These are phyloP conservation scores for Athelia sp. DNA, from an alignment of 1,284 basidiomycete species.

Conservation along the genomic window DNA sequence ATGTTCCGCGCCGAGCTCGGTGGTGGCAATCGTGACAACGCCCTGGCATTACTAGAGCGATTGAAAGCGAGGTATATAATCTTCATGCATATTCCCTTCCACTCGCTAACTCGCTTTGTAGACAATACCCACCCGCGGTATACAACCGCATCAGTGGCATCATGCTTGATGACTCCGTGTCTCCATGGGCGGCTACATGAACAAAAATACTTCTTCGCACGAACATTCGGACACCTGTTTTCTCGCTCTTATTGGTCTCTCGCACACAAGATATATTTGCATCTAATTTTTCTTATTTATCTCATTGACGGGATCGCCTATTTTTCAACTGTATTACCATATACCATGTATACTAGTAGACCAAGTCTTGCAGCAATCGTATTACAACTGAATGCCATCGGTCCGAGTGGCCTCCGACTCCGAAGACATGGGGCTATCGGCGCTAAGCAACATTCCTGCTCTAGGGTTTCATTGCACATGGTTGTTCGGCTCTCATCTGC, in stretches of 20 bases:
- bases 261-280: too few species aligned
- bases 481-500: too few species aligned
- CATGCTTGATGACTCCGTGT: slow-evolving; percentile 47
- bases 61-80: slow-evolving; percentile 65
- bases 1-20: slow-evolving; percentile 94
- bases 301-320: too few species aligned
- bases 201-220: neutral
- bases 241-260: neutral
- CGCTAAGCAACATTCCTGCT: too few species aligned
- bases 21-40: slow-evolving; percentile 68
- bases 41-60: slow-evolving; percentile 68
- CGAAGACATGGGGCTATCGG: too few species aligned
- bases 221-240: neutral
- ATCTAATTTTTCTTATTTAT: too few species aligned
- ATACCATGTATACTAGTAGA: too few species aligned
- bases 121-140: slow-evolving; percentile 71
- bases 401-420: too few species aligned
- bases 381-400: too few species aligned
- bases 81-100: neutral
- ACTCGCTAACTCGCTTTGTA: slow-evolving; percentile 18
- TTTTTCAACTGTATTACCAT: too few species aligned
- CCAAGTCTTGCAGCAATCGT: too few species aligned
- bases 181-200: neutral
- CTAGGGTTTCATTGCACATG: too few species aligned
- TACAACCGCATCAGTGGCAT: slow-evolving; percentile 63